Conservation (phyloP, 805 yeast genomes). For the Candida dendrica region DNA sequence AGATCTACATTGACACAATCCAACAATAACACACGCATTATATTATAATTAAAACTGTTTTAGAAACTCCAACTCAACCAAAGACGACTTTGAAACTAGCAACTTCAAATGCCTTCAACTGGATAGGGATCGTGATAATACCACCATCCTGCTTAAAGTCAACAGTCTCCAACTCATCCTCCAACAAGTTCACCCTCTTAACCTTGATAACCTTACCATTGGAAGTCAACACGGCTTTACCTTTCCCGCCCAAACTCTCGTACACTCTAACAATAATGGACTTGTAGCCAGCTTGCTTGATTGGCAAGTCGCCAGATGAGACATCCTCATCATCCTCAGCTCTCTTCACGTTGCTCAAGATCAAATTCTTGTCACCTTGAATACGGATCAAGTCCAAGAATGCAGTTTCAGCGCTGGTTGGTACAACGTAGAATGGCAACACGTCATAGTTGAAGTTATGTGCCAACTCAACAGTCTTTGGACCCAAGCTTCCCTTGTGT, state of each 20-base stretch:
- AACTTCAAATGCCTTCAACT: constrained; percentile 72
- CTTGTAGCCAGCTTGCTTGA: constrained; percentile 36
- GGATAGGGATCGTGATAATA: constrained; percentile 30
- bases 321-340: constrained; percentile 72
- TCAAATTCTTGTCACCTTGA: constrained; percentile 49
- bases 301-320: constrained; percentile 37
- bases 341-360: constrained; percentile 75
- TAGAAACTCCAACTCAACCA: background rate
- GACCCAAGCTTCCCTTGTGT: constrained; percentile 60
- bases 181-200: constrained; percentile 29
- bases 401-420: constrained; percentile 10
- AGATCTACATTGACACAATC: no score
- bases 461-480: constrained; percentile 65
- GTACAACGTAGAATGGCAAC: constrained; percentile 11
- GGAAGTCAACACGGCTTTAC: constrained; percentile 44
- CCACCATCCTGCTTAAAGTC: constrained; percentile 15
- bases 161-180: constrained; percentile 28
- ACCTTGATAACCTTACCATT: constrained; percentile 25
- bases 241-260: constrained; percentile 81
- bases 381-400: constrained; percentile 26
- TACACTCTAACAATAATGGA: constrained; percentile 69
- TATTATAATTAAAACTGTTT: no score
- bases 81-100: constrained; percentile 35
- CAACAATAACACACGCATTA: no score
- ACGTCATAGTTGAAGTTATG: constrained; percentile 66